Percentiles rank a stretch among this genome's conserved stretches.
phyloP scores from a whole-genome alignment of 2,329 filamentous ascomycete species.

The Atkinsonella texensis region DNA sequence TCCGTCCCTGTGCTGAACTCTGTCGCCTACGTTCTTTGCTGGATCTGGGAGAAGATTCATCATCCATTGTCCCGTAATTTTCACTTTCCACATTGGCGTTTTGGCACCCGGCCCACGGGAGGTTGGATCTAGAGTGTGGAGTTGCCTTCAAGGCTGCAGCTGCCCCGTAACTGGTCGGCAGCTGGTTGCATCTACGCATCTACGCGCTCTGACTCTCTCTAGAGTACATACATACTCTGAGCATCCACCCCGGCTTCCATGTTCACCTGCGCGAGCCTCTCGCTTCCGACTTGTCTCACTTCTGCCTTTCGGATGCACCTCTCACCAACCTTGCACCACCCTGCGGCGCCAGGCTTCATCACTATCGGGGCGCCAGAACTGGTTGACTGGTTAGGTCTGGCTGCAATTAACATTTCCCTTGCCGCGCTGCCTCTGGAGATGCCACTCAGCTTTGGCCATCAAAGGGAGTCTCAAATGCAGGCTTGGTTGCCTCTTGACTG shows the following conservation, averaged over 20 bases:
- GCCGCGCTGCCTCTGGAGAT: background rate
- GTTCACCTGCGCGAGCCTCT: slow-evolving; percentile 1
- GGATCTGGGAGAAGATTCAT: background rate
- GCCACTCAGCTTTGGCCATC: background rate
- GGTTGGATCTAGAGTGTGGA: background rate
- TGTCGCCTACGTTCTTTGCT: background rate
- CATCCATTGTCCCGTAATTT: background rate
- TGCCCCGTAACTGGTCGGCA: background rate
- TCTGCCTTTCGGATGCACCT: background rate
- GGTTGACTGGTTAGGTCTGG: too few relatives aligned
- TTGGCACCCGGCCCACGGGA: background rate
- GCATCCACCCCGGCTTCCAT: background rate
- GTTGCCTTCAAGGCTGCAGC: background rate
- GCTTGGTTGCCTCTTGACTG: slow-evolving; percentile 5
- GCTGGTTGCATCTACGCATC: background rate
- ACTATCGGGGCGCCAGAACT: background rate
- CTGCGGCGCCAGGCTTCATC: background rate
- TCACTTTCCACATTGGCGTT: background rate
- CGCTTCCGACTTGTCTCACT: slow-evolving; percentile 1
- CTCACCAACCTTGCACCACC: background rate
- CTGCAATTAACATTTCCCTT: background rate
- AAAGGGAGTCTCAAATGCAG: background rate
- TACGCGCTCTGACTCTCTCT: background rate
- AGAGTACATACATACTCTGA: too few relatives aligned
- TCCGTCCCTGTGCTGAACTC: background rate